These are phyloP conservation scores for Leccinum rimulosum DNA, from an alignment of 768 basidiomycete genomes.

Conservation along the genomic window DNA sequence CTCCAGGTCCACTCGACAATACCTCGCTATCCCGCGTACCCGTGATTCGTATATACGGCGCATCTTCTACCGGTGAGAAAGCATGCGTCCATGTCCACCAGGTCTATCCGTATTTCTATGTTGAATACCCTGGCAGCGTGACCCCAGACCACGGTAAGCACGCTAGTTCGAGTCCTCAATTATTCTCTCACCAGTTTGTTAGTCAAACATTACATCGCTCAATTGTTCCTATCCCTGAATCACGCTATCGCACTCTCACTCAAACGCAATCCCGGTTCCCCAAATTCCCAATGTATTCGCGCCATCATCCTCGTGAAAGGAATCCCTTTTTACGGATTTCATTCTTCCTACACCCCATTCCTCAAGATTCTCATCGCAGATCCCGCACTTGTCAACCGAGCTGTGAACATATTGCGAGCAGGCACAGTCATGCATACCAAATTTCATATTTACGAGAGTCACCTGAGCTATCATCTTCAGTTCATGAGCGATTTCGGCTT, in stretches of 20 bases:
- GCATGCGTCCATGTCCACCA: conserved; percentile 91
- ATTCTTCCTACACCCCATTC: conserved; percentile 79
- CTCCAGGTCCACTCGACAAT: conserved; percentile 65
- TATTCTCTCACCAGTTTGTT: neutral
- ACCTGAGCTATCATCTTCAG: conserved; percentile 84
- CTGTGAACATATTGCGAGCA: conserved; percentile 73
- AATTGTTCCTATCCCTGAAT: conserved; percentile 74
- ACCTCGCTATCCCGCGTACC: conserved; percentile 64
- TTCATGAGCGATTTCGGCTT: conserved; percentile 95
- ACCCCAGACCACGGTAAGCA: conserved; percentile 60
- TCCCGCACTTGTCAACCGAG: conserved; percentile 65
- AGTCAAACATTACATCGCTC: conserved; percentile 75
- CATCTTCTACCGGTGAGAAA: conserved; percentile 71
- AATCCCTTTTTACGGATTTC: conserved; percentile 95
- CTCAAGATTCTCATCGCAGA: conserved; percentile 81
- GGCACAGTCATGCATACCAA: conserved; percentile 79
- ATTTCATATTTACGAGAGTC: conserved; percentile 84
- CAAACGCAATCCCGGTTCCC: conserved; percentile 63
- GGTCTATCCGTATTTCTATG: conserved; percentile 90
- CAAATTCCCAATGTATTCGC: conserved; percentile 61
- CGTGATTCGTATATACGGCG: conserved; percentile 82
- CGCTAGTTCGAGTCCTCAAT: neutral
- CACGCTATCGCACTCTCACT: conserved; percentile 82
- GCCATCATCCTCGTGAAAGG: conserved; percentile 88
- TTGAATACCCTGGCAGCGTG: conserved; percentile 74